A percentile compares a stretch with the other conserved stretches of the same genome.
These are phyloP conservation scores for Spathaspora hagerdaliae DNA, from an alignment of 805 yeast species.

Conservation along the genomic window DNA sequence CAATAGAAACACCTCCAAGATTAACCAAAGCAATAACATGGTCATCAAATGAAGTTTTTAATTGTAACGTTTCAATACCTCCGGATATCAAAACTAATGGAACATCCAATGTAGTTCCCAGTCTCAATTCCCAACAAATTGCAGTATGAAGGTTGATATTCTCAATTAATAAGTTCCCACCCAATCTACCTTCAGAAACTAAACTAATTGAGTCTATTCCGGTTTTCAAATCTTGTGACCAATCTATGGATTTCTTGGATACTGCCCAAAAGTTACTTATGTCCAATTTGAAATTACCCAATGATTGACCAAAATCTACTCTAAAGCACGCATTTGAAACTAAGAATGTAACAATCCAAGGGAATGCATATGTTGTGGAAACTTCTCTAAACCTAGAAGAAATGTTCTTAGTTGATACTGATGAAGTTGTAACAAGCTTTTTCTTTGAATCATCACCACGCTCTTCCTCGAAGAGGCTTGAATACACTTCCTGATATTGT, in stretches of 20 bases:
- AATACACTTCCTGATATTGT: constrained; percentile 3
- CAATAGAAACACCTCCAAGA: constrained; percentile 44
- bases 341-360: constrained; percentile 66
- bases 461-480: neutral
- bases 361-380: constrained; percentile 60
- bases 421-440: constrained; percentile 5
- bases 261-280: constrained; percentile 65
- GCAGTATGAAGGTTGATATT: constrained; percentile 57
- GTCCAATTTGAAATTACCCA: constrained; percentile 59
- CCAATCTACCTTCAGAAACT: constrained; percentile 70
- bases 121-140: constrained; percentile 60
- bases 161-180: constrained; percentile 57
- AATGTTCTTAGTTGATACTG: constrained; percentile 32
- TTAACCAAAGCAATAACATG: constrained; percentile 74
- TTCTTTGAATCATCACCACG: neutral
- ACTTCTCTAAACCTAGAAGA: constrained; percentile 52
- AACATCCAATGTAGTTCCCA: constrained; percentile 41
- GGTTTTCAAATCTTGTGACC: constrained; percentile 67
- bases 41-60: constrained; percentile 74
- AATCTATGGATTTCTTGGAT: constrained; percentile 59
- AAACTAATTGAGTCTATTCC: constrained; percentile 54
- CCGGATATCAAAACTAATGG: constrained; percentile 67
- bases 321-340: constrained; percentile 49
- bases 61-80: constrained; percentile 51
- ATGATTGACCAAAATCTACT: constrained; percentile 78